Conservation (phyloP, 495 filamentous ascomycete species). For the Neurospora sp. region DNA sequence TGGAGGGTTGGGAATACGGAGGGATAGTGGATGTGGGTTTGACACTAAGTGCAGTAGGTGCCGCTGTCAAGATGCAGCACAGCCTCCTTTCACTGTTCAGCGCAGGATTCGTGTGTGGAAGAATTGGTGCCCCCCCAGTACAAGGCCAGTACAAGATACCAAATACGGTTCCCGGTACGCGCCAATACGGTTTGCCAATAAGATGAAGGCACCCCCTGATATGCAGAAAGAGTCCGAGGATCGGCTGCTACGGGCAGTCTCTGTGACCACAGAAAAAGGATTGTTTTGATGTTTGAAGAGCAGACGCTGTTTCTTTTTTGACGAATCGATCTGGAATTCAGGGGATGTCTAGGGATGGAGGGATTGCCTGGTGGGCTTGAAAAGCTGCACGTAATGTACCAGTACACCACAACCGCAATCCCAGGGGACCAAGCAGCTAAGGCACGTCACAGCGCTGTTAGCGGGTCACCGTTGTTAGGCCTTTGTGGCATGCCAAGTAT, state of each 20-base stretch:
- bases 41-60: not conserved
- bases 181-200: not conserved
- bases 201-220: not conserved
- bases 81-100: conserved; percentile 11
- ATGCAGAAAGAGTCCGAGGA: not conserved
- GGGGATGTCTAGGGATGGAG: not conserved
- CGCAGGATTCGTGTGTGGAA: conserved; percentile 4
- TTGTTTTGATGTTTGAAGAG: not conserved
- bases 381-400: not conserved
- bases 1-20: not conserved
- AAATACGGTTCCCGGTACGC: not conserved
- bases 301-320: not conserved
- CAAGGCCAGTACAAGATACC: not conserved
- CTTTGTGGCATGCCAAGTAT: not conserved
- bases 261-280: not conserved
- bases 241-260: not conserved
- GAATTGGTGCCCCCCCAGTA: not conserved
- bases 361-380: not conserved
- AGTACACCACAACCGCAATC: not conserved
- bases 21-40: not conserved
- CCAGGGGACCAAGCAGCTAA: conserved; percentile 7
- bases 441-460: conserved; percentile 11
- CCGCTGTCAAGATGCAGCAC: conserved; percentile 10
- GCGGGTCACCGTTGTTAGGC: not conserved
- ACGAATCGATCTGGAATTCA: not conserved